Base-by-base conservation (phyloP, 73 alveolate species). In the Blepharisma stoltei region DNA sequence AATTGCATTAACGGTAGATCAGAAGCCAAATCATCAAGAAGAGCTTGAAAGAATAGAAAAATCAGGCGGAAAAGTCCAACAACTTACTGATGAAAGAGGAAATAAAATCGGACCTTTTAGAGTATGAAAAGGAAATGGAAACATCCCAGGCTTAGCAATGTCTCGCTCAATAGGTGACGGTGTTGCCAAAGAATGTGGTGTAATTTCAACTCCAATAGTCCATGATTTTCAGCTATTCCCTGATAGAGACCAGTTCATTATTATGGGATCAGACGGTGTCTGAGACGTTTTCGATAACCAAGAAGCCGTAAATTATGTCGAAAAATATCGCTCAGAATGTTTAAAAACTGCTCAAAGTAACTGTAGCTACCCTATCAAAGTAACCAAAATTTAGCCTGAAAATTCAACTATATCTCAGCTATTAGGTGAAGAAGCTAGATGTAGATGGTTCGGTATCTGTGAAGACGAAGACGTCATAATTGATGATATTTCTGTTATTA, bases 221-320 rank as follows among this genome's bases (percentile, higher is more conserved):
- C 66, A 52, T 45, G 66, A 82, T 76, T 86, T 78, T 86, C 80
- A 85, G 54, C 75, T 77, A 46, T 48, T 86, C 9, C 86, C 79
- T 68, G 85, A 81, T 70, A 86, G 87, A 6, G 93, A 86, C 80
- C 87, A 86, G 77, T 86, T 86, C 66, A 81, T 86, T 32, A 88
- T 86, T 37, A 86, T 86, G 90, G 89, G 90, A 0, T 86, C 93
- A 21, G 93, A 81, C 50, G 93, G 93, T 27, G 86, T 86, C 9
- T 86, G 93, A 86, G 90, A 86, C 53, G 93, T 86, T 4, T 78
- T 86, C 89, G 79, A 82, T 76, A 76, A 83, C 5, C 86, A 71
- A 49, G 93, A 86, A 86, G 86, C 80, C 25, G 90, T 81, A 7
- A 60, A 60, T 37, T 60, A 11, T 37, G 76, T 60, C 0, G 76